Conservation (phyloP, 805 yeast genomes). For the Barnettozyma vustinii region DNA sequence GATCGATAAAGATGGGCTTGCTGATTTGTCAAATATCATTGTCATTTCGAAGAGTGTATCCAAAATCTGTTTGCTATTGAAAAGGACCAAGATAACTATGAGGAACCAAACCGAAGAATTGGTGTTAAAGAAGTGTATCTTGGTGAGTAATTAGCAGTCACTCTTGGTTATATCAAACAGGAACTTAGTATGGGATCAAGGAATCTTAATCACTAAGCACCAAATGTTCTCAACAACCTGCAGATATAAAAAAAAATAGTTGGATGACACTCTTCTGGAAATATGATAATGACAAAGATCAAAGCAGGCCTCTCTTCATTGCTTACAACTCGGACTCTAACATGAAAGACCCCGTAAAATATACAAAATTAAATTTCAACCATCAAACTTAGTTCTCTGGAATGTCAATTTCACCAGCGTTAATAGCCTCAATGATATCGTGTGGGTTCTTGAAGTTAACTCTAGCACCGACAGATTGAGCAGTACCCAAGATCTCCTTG, state of each 20-base stretch:
- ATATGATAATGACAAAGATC: neutral
- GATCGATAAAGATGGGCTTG: neutral
- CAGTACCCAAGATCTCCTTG: constrained; percentile 99
- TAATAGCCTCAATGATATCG: constrained; percentile 96
- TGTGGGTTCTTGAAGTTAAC: constrained; percentile 99
- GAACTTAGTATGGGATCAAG: constrained; percentile 55
- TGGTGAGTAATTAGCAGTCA: constrained; percentile 69
- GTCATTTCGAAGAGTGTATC: constrained; percentile 2
- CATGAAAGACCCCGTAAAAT: constrained; percentile 21
- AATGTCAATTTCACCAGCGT: constrained; percentile 95
- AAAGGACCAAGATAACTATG: constrained; percentile 64
- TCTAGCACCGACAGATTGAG: constrained; percentile 99
- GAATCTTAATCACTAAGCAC: constrained; percentile 46
- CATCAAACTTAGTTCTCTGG: constrained; percentile 60
- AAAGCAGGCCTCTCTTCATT: neutral
- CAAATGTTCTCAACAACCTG: constrained; percentile 85
- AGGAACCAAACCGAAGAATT: constrained; percentile 18
- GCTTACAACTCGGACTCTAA: constrained; percentile 6
- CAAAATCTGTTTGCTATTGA: constrained; percentile 45
- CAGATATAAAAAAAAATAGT: neutral
- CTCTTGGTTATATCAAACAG: constrained; percentile 91
- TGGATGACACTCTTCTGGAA: constrained; percentile 1
- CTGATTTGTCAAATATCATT: neutral
- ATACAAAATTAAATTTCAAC: constrained; percentile 16
- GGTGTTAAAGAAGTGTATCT: constrained; percentile 28